phyloP scores from a whole-genome alignment of 345 rosid genomes.

The Linum trigynum region DNA sequence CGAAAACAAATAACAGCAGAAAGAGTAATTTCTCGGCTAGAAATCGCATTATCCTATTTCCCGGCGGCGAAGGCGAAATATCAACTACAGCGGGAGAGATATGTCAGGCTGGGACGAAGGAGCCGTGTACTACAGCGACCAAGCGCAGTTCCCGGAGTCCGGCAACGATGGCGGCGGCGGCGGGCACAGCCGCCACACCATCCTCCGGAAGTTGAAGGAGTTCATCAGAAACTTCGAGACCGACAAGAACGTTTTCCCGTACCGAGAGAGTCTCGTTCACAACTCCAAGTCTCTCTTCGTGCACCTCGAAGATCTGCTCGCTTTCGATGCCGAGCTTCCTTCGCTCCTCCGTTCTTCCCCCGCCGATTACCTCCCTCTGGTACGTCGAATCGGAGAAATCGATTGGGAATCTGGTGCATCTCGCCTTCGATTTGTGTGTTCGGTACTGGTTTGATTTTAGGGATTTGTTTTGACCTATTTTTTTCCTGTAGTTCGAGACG shows the following conservation, averaged over 20 bases:
- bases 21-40: no score
- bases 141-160: slow-evolving; percentile 72
- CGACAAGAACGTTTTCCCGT: slow-evolving; percentile 63
- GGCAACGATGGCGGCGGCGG: slow-evolving; percentile 29
- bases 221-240: slow-evolving; percentile 75
- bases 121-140: slow-evolving; percentile 83
- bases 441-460: neutral
- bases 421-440: neutral
- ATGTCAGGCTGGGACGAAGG: slow-evolving; percentile 98
- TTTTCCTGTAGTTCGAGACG: slow-evolving; percentile 53
- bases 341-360: slow-evolving; percentile 72
- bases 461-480: slow-evolving; percentile 1
- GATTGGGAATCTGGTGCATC: neutral
- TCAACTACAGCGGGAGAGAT: no score
- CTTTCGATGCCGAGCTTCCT: slow-evolving; percentile 78
- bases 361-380: slow-evolving; percentile 71
- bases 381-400: slow-evolving; percentile 5
- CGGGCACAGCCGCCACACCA: slow-evolving; percentile 56
- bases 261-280: slow-evolving; percentile 73
- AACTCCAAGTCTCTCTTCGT: slow-evolving; percentile 60
- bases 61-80: no score
- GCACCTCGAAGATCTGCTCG: slow-evolving; percentile 69
- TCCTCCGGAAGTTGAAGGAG: slow-evolving; percentile 73
- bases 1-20: no score
- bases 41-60: no score